phyloP scores from a whole-genome alignment of 73 alveolate genomes.

The Chromera velia region DNA sequence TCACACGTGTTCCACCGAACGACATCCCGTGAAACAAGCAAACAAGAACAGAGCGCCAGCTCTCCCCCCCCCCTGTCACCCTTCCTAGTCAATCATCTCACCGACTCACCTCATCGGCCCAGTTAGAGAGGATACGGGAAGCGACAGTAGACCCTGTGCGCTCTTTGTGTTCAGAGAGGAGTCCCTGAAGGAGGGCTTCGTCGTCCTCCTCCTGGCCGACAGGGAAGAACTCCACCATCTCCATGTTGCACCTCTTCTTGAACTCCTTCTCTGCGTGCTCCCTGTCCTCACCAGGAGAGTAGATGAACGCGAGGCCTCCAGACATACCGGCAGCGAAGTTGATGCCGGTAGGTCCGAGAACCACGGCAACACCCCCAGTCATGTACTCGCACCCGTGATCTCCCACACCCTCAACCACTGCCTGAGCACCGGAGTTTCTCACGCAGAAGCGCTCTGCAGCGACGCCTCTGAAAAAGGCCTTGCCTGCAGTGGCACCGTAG shows the following conservation, averaged over 20 bases:
- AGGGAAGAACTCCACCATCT: background rate
- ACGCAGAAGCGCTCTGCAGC: constrained; percentile 53
- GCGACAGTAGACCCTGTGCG: background rate
- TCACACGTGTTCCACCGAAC: too few species aligned
- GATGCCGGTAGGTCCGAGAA: constrained; percentile 49
- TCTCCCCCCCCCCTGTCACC: too few species aligned
- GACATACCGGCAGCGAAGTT: constrained; percentile 59
- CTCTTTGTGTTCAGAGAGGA: background rate
- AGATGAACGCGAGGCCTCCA: constrained; percentile 49
- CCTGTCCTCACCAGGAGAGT: constrained; percentile 22
- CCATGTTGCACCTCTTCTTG: background rate
- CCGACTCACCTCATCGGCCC: background rate
- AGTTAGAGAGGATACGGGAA: background rate
- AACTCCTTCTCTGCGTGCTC: background rate
- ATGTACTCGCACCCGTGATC: constrained; percentile 61
- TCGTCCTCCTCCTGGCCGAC: background rate
- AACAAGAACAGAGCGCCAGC: too few species aligned
- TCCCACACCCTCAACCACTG: constrained; percentile 56
- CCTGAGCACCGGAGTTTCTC: constrained; percentile 50
- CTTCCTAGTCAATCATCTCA: too few species aligned
- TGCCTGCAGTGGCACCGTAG: constrained; percentile 54
- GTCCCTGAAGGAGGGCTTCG: background rate
- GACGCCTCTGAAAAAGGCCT: constrained; percentile 48
- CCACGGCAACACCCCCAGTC: constrained; percentile 54
- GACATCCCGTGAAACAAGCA: too few species aligned